phyloP scores from a whole-genome alignment of 306 rosid species.

The Pyrus bretschneideri region DNA sequence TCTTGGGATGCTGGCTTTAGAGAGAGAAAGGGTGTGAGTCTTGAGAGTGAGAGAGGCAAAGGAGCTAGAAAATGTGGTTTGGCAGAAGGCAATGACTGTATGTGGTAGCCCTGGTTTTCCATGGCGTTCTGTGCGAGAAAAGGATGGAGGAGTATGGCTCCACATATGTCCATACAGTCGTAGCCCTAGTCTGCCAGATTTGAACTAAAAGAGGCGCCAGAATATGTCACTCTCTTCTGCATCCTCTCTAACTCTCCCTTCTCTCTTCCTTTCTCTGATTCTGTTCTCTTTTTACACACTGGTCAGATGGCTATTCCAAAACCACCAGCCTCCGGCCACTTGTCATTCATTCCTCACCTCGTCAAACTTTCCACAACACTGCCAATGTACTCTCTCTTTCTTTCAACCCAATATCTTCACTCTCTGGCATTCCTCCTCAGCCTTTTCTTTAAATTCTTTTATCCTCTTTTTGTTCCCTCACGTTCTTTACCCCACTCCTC shows the following conservation, averaged over 20 bases:
- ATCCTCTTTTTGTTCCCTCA: not conserved
- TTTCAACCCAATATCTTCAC: not conserved
- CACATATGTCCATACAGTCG: not conserved
- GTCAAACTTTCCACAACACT: slow-evolving; percentile 2
- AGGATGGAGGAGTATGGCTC: not conserved
- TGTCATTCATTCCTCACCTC: slow-evolving; percentile 23
- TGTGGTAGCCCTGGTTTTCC: not conserved
- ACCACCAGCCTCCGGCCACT: slow-evolving; percentile 33
- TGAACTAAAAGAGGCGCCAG: slow-evolving; percentile 13
- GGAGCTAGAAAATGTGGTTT: not conserved
- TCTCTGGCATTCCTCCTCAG: not conserved
- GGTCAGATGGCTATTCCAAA: slow-evolving; percentile 35
- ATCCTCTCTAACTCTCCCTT: not conserved
- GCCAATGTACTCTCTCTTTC: not conserved
- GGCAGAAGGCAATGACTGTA: not conserved
- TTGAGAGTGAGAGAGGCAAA: not conserved
- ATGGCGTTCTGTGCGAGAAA: slow-evolving; percentile 27
- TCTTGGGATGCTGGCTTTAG: slow-evolving; percentile 1
- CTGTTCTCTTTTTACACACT: not conserved
- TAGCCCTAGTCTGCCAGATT: slow-evolving; percentile 23
- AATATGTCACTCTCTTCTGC: not conserved
- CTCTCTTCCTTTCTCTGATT: not conserved
- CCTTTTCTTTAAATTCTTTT: not conserved
- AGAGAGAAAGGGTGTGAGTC: not conserved
- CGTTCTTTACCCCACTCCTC: not conserved